Conservation (phyloP, 208 protist species). For the Trypanosoma melophagium region DNA sequence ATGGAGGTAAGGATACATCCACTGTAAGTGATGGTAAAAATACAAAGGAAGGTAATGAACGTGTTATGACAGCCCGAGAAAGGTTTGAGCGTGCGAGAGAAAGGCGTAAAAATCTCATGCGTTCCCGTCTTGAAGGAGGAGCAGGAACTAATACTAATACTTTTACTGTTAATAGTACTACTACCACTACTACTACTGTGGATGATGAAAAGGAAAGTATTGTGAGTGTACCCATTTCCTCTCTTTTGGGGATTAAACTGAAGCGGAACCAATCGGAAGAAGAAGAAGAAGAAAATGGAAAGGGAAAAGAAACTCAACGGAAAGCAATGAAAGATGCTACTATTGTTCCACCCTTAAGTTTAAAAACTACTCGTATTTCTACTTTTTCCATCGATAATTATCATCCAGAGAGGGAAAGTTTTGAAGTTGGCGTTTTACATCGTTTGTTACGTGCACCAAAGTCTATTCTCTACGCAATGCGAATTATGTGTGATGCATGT, state of each 20-base stretch:
- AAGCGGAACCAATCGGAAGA: neutral
- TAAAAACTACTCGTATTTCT: constrained; percentile 41
- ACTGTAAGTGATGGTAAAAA: neutral
- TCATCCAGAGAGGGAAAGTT: constrained; percentile 56
- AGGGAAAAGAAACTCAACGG: too few species aligned
- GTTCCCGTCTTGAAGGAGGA: constrained; percentile 1
- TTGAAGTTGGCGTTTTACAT: constrained; percentile 76
- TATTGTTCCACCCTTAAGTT: constrained; percentile 11
- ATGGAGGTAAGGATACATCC: neutral
- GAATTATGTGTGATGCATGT: constrained; percentile 50
- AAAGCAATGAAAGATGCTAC: neutral
- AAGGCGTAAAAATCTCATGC: constrained; percentile 48
- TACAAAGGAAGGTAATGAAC: constrained; percentile 1
- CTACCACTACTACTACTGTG: neutral
- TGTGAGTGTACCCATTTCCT: neutral
- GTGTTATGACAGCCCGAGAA: constrained; percentile 46
- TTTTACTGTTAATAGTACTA: neutral
- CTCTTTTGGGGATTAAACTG: neutral
- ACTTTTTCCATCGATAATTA: constrained; percentile 60
- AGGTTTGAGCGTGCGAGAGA: constrained; percentile 61
- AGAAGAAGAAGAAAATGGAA: neutral
- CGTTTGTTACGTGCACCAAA: constrained; percentile 73
- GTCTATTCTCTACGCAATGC: constrained; percentile 63
- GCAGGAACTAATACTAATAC: neutral
- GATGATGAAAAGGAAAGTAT: constrained; percentile 8